Percentiles rank a stretch among this genome's conserved stretches.
phyloP scores from a whole-genome alignment of 805 yeast species.

The Candida boleticola region DNA sequence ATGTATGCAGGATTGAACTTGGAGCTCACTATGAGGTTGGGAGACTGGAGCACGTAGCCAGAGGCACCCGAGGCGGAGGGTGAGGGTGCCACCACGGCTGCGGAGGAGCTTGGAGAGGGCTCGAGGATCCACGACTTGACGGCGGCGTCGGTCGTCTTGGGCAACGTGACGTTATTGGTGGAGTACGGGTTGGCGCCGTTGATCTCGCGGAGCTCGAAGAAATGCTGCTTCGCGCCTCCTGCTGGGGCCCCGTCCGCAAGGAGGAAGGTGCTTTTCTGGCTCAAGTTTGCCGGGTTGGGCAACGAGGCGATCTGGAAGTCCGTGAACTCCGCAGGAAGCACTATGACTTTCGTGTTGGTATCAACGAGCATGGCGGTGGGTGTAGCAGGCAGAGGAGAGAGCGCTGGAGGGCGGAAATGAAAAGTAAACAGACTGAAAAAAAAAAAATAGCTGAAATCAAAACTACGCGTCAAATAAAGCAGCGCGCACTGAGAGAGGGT shows the following conservation, averaged over 20 bases:
- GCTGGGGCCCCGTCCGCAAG: constrained; percentile 5
- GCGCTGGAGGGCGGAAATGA: too few species aligned
- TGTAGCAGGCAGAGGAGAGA: background rate
- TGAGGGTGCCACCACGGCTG: background rate
- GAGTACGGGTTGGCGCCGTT: constrained; percentile 35
- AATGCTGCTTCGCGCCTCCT: constrained; percentile 3
- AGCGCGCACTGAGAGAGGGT: too few species aligned
- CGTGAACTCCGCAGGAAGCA: constrained; percentile 11
- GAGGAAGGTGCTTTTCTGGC: constrained; percentile 10
- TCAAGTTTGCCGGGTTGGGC: constrained; percentile 8
- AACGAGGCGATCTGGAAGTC: constrained; percentile 10
- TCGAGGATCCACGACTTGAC: constrained; percentile 42
- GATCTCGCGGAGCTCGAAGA: constrained; percentile 41
- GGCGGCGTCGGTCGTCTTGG: constrained; percentile 23
- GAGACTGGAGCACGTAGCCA: constrained; percentile 41
- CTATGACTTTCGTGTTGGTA: constrained; percentile 11
- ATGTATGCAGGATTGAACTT: constrained; percentile 40
- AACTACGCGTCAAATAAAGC: background rate
- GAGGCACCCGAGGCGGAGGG: constrained; percentile 2
- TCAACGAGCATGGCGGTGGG: constrained; percentile 8
- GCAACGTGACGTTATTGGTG: constrained; percentile 22
- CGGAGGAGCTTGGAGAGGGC: background rate
- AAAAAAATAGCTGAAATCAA: background rate
- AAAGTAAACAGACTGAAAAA: too few species aligned
- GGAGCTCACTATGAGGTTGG: constrained; percentile 39